Evolutionary conservation across 768 basidiomycete genomes (phyloP).

Genomic region (Kwoniella shandongensis): DNA sequence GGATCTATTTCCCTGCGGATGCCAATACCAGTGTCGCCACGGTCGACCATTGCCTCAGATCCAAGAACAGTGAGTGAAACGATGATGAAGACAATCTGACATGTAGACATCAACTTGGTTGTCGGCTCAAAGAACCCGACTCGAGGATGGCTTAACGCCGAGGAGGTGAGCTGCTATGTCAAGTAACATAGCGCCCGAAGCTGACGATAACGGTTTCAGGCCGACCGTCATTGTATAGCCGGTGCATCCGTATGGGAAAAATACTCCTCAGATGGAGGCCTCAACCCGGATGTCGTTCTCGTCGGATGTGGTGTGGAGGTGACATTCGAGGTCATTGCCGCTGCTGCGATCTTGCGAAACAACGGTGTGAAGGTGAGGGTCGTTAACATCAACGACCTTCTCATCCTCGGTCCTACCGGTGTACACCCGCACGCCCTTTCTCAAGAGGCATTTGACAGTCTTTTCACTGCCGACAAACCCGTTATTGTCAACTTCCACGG

Average conservation of each 20-base stretch:
- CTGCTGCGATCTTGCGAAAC: slow-evolving; percentile 73
- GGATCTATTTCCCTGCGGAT: slow-evolving; percentile 72
- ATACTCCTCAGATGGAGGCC: slow-evolving; percentile 68
- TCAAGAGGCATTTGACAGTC: slow-evolving; percentile 38
- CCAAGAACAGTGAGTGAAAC: slow-evolving; percentile 66
- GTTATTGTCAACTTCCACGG: slow-evolving; percentile 85
- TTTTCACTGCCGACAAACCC: slow-evolving; percentile 51
- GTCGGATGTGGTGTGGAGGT: slow-evolving; percentile 84
- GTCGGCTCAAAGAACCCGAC: slow-evolving; percentile 75
- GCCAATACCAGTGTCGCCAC: slow-evolving; percentile 83
- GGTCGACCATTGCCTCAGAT: slow-evolving; percentile 75
- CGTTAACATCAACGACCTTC: slow-evolving; percentile 84
- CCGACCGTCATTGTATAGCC: slow-evolving; percentile 70
- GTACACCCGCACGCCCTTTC: slow-evolving; percentile 54
- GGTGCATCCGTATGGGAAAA: slow-evolving; percentile 86
- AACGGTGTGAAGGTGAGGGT: slow-evolving; percentile 72
- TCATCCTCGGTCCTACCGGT: slow-evolving; percentile 72
- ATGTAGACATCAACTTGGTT: slow-evolving; percentile 57
- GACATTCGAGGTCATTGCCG: slow-evolving; percentile 84
- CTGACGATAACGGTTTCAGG: slow-evolving; percentile 48
- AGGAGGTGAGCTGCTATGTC: slow-evolving; percentile 19
- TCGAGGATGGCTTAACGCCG: slow-evolving; percentile 34
- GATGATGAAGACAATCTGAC: slow-evolving; percentile 8
- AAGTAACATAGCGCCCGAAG: too few relatives aligned
- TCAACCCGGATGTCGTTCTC: slow-evolving; percentile 62